A percentile compares a stretch with the other conserved stretches of the same genome.
Conservation (phyloP, 495 filamentous ascomycete genomes). For the Hypoxylon trugodes region DNA sequence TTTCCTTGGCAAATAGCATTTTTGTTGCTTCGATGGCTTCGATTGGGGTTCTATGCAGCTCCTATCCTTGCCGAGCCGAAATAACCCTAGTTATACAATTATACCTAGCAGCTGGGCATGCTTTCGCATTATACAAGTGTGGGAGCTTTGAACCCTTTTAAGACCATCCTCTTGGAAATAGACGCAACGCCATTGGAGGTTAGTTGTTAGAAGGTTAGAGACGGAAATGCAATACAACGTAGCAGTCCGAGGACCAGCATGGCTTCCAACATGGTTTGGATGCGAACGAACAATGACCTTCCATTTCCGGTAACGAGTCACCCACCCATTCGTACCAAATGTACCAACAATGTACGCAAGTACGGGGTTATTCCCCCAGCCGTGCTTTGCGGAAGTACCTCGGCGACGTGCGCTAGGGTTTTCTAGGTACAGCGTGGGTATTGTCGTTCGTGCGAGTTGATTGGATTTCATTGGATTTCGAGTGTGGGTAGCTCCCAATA, state of each 20-base stretch:
- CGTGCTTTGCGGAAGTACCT: constrained; percentile 37
- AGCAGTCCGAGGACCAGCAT: constrained; percentile 11
- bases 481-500: background rate
- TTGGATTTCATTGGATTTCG: no score
- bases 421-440: no score
- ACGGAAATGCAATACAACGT: constrained; percentile 33
- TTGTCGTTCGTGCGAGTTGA: no score
- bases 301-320: constrained; percentile 18
- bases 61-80: constrained; percentile 7
- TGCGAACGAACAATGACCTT: constrained; percentile 23
- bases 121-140: no score
- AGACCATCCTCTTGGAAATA: constrained; percentile 21
- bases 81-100: background rate
- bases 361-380: constrained; percentile 18
- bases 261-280: constrained; percentile 1
- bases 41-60: constrained; percentile 35
- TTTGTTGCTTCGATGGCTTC: constrained; percentile 18
- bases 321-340: no score
- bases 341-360: no score
- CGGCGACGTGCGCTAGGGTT: constrained; percentile 24
- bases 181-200: constrained; percentile 15
- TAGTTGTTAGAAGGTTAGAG: background rate
- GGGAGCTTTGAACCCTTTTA: constrained; percentile 4
- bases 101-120: no score
- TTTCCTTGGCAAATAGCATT: constrained; percentile 8